Percentiles rank a stretch among this genome's conserved stretches.
phyloP scores from a whole-genome alignment of 441 rosid genomes.

The Euphorbia schlechtendalii region DNA sequence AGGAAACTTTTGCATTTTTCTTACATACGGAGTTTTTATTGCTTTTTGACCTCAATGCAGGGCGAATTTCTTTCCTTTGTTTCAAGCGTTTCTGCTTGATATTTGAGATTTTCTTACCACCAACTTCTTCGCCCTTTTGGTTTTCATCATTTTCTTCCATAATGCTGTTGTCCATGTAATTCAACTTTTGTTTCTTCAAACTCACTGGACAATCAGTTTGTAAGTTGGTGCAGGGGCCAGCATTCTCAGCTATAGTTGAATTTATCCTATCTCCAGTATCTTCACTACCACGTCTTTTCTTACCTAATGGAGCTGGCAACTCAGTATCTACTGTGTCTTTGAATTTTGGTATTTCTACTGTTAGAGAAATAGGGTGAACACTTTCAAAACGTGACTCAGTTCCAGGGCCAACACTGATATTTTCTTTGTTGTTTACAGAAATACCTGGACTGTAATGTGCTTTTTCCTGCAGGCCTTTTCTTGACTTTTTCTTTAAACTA shows the following conservation, averaged over 20 bases:
- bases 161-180: slow-evolving; percentile 9
- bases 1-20: slow-evolving; percentile 28
- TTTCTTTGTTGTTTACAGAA: slow-evolving; percentile 13
- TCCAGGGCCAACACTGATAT: slow-evolving; percentile 9
- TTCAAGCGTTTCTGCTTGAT: slow-evolving; percentile 18
- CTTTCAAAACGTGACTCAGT: slow-evolving; percentile 17
- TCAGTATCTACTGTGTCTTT: slow-evolving; percentile 4
- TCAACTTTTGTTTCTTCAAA: slow-evolving; percentile 29
- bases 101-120: slow-evolving; percentile 13
- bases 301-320: slow-evolving; percentile 13
- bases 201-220: slow-evolving; percentile 14
- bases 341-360: slow-evolving; percentile 19
- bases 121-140: slow-evolving; percentile 15
- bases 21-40: slow-evolving; percentile 16
- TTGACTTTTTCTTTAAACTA: slow-evolving; percentile 21
- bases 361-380: slow-evolving; percentile 16
- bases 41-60: slow-evolving; percentile 20
- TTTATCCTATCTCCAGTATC: slow-evolving; percentile 14
- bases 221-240: not conserved
- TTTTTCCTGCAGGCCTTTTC: slow-evolving; percentile 15
- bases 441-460: slow-evolving; percentile 1
- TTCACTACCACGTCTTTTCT: slow-evolving; percentile 14
- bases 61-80: slow-evolving; percentile 24
- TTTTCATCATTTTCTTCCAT: slow-evolving; percentile 14
- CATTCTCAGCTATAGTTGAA: slow-evolving; percentile 21